Conservation (phyloP, 2,329 filamentous ascomycete genomes). For the Ascocoryne sarcoides region DNA sequence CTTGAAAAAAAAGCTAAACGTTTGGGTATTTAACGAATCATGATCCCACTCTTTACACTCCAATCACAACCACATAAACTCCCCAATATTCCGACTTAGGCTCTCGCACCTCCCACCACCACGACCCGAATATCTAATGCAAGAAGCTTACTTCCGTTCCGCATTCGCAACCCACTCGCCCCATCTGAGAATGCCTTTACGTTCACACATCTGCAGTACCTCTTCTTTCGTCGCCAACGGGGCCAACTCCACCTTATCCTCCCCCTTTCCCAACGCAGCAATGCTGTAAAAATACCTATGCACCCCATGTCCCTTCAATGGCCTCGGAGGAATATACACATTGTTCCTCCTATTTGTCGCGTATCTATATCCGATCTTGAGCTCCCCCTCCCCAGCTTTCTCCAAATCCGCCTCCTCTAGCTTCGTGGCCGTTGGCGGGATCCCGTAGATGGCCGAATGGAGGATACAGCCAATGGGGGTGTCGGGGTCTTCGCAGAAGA, state of each 20-base stretch:
- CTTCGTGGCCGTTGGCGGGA: constrained; percentile 19
- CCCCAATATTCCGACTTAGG: too few species aligned
- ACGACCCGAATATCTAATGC: too few species aligned
- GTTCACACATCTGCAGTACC: constrained; percentile 23
- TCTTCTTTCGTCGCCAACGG: constrained; percentile 18
- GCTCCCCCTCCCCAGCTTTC: background rate
- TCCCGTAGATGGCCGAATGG: constrained; percentile 27
- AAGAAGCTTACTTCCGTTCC: constrained; percentile 18
- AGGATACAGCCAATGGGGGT: constrained; percentile 22
- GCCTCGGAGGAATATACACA: constrained; percentile 24
- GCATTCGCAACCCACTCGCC: constrained; percentile 28
- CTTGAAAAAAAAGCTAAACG: too few species aligned
- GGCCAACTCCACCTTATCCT: constrained; percentile 15
- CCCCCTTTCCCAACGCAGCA: constrained; percentile 24
- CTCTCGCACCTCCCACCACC: too few species aligned
- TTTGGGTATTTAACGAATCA: too few species aligned
- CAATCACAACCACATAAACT: too few species aligned
- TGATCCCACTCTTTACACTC: too few species aligned
- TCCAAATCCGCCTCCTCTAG: constrained; percentile 10
- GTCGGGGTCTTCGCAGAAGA: constrained; percentile 28
- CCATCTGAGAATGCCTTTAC: constrained; percentile 28
- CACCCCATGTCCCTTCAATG: constrained; percentile 26
- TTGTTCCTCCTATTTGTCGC: constrained; percentile 21
- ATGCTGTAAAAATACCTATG: constrained; percentile 30
- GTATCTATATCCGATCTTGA: constrained; percentile 26